Evolutionary conservation across 2,329 filamentous ascomycete species (phyloP).

Genomic region (Diaporthe sp.): DNA sequence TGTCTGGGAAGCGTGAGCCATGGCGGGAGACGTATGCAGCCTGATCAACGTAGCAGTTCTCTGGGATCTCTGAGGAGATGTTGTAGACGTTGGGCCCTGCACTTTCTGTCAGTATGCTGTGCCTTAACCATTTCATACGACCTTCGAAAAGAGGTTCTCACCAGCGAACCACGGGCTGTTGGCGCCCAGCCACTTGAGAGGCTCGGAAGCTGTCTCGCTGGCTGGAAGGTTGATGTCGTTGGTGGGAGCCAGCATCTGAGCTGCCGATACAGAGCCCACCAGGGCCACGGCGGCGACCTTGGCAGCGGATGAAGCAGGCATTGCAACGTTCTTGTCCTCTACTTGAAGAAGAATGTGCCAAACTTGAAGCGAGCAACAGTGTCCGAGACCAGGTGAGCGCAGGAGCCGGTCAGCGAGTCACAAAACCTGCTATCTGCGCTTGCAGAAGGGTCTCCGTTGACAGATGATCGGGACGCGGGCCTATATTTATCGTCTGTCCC

Average conservation of each 20-base stretch:
- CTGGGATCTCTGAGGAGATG: slow-evolving; percentile 66
- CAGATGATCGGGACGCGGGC: neutral
- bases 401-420: neutral
- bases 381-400: neutral
- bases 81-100: slow-evolving; percentile 67
- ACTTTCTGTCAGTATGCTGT: slow-evolving; percentile 26
- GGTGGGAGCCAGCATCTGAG: slow-evolving; percentile 40
- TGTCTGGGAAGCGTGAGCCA: slow-evolving; percentile 73
- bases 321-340: neutral
- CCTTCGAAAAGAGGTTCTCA: slow-evolving; percentile 43
- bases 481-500: slow-evolving; percentile 24
- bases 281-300: slow-evolving; percentile 34
- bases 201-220: slow-evolving; percentile 39
- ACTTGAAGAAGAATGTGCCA: neutral
- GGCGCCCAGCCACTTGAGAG: slow-evolving; percentile 58
- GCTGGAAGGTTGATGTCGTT: slow-evolving; percentile 41
- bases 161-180: slow-evolving; percentile 67
- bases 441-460: neutral
- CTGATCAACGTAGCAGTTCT: slow-evolving; percentile 70
- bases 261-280: slow-evolving; percentile 35
- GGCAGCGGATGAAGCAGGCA: slow-evolving; percentile 27
- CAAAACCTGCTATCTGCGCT: slow-evolving; percentile 15
- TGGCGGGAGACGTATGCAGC: slow-evolving; percentile 71
- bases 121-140: neutral
- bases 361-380: neutral